Evolutionary conservation across 2,329 filamentous ascomycete genomes (phyloP).

Genomic region (Phaeosphaeriaceae sp.): DNA sequence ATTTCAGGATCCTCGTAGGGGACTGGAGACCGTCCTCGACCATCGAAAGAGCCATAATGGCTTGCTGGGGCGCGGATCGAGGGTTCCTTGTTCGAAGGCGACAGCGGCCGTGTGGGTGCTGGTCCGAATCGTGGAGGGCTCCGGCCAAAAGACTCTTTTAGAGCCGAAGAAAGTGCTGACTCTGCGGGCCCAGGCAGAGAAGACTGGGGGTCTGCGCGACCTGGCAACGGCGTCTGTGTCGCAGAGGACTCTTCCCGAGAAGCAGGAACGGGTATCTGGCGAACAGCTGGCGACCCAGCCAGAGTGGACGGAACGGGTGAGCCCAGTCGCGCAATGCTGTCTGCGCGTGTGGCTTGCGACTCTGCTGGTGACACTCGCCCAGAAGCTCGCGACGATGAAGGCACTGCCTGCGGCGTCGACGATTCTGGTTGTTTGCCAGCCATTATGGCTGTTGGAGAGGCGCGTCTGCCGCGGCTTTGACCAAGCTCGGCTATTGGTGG

Average conservation of each 20-base stretch:
- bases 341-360: slow-evolving; percentile 55
- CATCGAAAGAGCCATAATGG: slow-evolving; percentile 87
- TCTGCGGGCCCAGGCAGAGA: slow-evolving; percentile 78
- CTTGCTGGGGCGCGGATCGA: slow-evolving; percentile 65
- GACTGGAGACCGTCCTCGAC: slow-evolving; percentile 62
- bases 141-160: slow-evolving; percentile 75
- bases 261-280: slow-evolving; percentile 59
- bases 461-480: slow-evolving; percentile 5
- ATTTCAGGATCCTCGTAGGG: slow-evolving; percentile 90
- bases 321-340: slow-evolving; percentile 62
- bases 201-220: slow-evolving; percentile 61
- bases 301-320: slow-evolving; percentile 60
- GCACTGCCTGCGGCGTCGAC: slow-evolving; percentile 38
- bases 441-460: slow-evolving; percentile 17
- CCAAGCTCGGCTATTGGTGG: slow-evolving; percentile 27
- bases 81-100: slow-evolving; percentile 58
- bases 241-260: slow-evolving; percentile 52
- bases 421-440: slow-evolving; percentile 26
- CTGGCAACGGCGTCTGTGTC: slow-evolving; percentile 68
- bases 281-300: slow-evolving; percentile 56
- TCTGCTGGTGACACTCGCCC: slow-evolving; percentile 36
- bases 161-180: slow-evolving; percentile 86
- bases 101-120: slow-evolving; percentile 61
- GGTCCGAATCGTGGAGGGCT: slow-evolving; percentile 73
- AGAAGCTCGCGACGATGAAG: slow-evolving; percentile 33